Evolutionary conservation across 176 grass and related monocot species (phyloP), one percentile per base, ranked within the genome.

Genomic region (Eragrostis curvula): DNA sequence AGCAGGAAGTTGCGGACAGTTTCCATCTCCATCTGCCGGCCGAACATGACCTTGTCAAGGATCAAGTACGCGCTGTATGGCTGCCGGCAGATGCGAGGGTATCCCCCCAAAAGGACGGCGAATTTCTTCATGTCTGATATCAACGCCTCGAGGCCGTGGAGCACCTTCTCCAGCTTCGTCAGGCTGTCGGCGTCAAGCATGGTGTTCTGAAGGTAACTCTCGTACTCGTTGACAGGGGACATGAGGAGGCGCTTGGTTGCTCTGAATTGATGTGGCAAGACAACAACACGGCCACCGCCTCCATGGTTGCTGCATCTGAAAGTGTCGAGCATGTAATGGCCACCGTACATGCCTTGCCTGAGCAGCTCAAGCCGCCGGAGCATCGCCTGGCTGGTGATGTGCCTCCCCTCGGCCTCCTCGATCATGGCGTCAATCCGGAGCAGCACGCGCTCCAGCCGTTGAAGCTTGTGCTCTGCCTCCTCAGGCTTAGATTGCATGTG

Each of bases 251-350:
- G 68, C 68, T 25, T 47, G 68, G n/a, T 36, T 36, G 32, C 32
- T 36, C 32, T 36, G 32, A 36, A 36, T 36, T 4, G 32, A 36
- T 36, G 32, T 36, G 32, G 32, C 32, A 36, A 36, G 32, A 36
- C 32, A 36, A 36, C 32, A 36, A 36, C 32, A 36, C 11, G 45
- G 68, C 45, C 11, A 17, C 43, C 43, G 43, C 43, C 49, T 9
- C 0, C 2, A 41, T 36, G 83, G 45, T 8, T 64, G 3, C 12
- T 40, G 16, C 43, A 77, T 3, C 40, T 70, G 30, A 82, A 27
- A 71, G 85, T 41, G 55, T 87, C 85, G 32, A 87, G 85, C 64
- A 82, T 51, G 85, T 52, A 76, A 72, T 87, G 32, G 43, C 43
- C 43, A 9, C 43, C 6, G 9, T 9, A 45, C 43, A 45, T 45